A percentile compares a stretch with the other conserved stretches of the same genome.
These are phyloP conservation scores for Waitea zeae DNA, from an alignment of 1,284 basidiomycete species.

Conservation along the genomic window DNA sequence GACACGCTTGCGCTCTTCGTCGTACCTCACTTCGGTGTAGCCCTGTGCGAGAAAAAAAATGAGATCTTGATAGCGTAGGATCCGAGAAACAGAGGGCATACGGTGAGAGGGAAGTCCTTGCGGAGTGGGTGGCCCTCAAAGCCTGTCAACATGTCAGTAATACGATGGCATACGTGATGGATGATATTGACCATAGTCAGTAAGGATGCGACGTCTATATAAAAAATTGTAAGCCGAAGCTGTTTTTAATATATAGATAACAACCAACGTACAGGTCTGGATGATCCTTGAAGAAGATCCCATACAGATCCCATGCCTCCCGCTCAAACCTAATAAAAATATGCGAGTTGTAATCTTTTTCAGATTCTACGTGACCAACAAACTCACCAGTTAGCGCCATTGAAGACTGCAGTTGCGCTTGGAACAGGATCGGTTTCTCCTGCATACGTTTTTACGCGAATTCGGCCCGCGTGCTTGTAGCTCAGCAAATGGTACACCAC, in stretches of 20 bases:
- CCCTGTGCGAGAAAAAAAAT: constrained; percentile 40
- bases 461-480: constrained; percentile 56
- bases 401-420: constrained; percentile 65
- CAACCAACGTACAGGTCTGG: constrained; percentile 69
- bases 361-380: background rate
- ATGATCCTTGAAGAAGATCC: constrained; percentile 93
- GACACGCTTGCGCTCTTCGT: constrained; percentile 97
- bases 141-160: constrained; percentile 29
- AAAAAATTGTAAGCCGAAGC: constrained; percentile 7
- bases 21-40: constrained; percentile 95
- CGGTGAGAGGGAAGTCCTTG: constrained; percentile 96
- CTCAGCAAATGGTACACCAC: constrained; percentile 94
- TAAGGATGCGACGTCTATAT: constrained; percentile 83
- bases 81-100: constrained; percentile 17
- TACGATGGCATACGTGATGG: background rate
- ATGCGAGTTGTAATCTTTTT: background rate
- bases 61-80: no score
- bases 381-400: constrained; percentile 85
- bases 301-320: constrained; percentile 96
- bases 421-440: constrained; percentile 93
- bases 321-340: constrained; percentile 67
- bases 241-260: constrained; percentile 5
- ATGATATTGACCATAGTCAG: constrained; percentile 69
- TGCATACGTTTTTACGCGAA: constrained; percentile 96
- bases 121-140: constrained; percentile 97